Percentiles rank a stretch among this genome's conserved stretches.
Conservation (phyloP, 805 yeast genomes). For the Kodamaea restingae region DNA sequence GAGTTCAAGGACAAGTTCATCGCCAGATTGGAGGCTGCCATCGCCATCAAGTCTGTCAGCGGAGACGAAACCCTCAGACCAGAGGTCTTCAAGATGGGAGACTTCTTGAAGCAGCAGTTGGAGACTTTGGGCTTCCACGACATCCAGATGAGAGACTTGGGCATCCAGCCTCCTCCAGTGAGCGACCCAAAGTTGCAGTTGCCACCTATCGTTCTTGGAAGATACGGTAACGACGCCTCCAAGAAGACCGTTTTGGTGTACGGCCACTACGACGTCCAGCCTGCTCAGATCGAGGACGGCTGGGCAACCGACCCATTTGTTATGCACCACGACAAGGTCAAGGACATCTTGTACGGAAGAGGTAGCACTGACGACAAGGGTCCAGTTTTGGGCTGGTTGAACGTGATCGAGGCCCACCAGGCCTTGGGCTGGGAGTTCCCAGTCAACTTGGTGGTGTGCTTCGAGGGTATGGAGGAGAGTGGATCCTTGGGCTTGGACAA, state of each 20-base stretch:
- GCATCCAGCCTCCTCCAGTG: slow-evolving; percentile 92
- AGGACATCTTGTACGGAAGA: slow-evolving; percentile 77
- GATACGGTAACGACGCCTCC: slow-evolving; percentile 73
- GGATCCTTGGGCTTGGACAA: slow-evolving; percentile 91
- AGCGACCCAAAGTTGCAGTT: slow-evolving; percentile 58
- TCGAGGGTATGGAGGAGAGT: slow-evolving; percentile 99
- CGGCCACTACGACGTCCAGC: slow-evolving; percentile 99
- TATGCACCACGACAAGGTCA: slow-evolving; percentile 54
- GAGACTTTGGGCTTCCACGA: slow-evolving; percentile 73
- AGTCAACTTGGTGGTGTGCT: slow-evolving; percentile 86
- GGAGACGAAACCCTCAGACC: slow-evolving; percentile 87
- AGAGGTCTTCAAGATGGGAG: slow-evolving; percentile 84
- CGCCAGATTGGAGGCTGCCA: slow-evolving; percentile 72
- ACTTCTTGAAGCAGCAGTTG: slow-evolving; percentile 70
- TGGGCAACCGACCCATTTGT: slow-evolving; percentile 93
- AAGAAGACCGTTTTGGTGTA: slow-evolving; percentile 89
- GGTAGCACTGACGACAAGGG: slow-evolving; percentile 98
- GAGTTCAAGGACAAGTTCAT: slow-evolving; percentile 73
- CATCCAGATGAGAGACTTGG: slow-evolving; percentile 76
- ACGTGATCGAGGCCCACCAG: slow-evolving; percentile 85
- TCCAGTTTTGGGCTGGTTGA: slow-evolving; percentile 96
- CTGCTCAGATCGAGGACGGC: slow-evolving; percentile 88
- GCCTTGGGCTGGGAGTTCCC: slow-evolving; percentile 85
- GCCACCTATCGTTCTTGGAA: slow-evolving; percentile 93
- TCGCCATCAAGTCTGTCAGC: slow-evolving; percentile 92